These are phyloP conservation scores for Lentinula boryana DNA, from an alignment of 768 basidiomycete genomes.

Conservation along the genomic window DNA sequence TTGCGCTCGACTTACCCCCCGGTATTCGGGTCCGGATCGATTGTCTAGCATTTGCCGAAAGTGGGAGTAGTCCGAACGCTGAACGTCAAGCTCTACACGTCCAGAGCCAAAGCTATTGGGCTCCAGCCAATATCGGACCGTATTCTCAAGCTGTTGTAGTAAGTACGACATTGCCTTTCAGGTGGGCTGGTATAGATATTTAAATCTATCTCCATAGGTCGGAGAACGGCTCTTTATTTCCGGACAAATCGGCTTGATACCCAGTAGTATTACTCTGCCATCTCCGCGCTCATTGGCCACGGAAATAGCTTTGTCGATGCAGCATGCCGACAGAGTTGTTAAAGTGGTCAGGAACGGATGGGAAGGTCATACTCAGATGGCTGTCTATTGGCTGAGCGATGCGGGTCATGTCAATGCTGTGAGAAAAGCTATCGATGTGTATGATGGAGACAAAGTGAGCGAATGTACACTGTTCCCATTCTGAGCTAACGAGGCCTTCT, in stretches of 20 bases:
- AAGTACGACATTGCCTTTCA: slow-evolving; percentile 16
- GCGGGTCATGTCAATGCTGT: slow-evolving; percentile 30
- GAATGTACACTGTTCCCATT: neutral
- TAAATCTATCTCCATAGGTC: slow-evolving; percentile 36
- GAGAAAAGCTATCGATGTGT: slow-evolving; percentile 28
- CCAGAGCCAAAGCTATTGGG: slow-evolving; percentile 97
- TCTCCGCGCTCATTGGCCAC: slow-evolving; percentile 45
- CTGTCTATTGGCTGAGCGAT: slow-evolving; percentile 69
- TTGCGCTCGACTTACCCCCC: slow-evolving; percentile 66
- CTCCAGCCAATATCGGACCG: slow-evolving; percentile 97
- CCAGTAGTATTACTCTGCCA: slow-evolving; percentile 65
- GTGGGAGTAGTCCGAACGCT: slow-evolving; percentile 7
- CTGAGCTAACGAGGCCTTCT: too few species aligned
- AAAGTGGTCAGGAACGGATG: slow-evolving; percentile 55
- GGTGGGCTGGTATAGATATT: neutral
- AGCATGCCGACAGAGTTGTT: slow-evolving; percentile 72
- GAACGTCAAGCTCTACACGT: slow-evolving; percentile 83
- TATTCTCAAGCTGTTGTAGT: slow-evolving; percentile 93
- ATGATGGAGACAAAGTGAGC: slow-evolving; percentile 14
- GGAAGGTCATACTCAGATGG: slow-evolving; percentile 55
- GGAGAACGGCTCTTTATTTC: slow-evolving; percentile 81
- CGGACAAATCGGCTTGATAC: slow-evolving; percentile 91
- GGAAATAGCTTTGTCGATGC: slow-evolving; percentile 71
- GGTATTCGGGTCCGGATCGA: slow-evolving; percentile 63
- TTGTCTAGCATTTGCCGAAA: slow-evolving; percentile 64